Percentiles rank a stretch among this genome's conserved stretches.
These are phyloP conservation scores for Cenchrus fungigraminus DNA, from an alignment of 176 grass and related monocot genomes.

Conservation along the genomic window DNA sequence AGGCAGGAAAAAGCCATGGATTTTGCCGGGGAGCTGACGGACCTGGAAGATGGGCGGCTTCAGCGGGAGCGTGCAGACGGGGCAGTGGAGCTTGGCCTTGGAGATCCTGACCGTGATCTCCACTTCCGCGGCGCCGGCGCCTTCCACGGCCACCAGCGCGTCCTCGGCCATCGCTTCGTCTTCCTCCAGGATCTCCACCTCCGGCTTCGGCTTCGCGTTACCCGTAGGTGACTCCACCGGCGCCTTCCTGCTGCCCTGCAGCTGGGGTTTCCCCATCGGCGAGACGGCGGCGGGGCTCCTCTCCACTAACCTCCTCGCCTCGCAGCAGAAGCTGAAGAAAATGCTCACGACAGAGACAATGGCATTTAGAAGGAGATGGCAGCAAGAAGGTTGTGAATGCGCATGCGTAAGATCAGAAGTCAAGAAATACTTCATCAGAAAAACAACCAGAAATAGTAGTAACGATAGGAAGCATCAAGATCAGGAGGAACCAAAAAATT, in stretches of 20 bases:
- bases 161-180: not conserved
- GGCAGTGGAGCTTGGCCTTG: constrained; percentile 33
- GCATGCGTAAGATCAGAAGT: too few species aligned
- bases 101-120: not conserved
- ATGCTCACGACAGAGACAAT: too few species aligned
- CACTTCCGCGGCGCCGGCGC: not conserved
- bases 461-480: not conserved
- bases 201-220: not conserved
- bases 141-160: not conserved
- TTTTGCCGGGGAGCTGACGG: not conserved
- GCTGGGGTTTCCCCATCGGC: not conserved
- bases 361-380: not conserved
- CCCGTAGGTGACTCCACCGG: not conserved
- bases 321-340: too few species aligned
- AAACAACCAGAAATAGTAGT: not conserved
- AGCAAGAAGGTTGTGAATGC: not conserved
- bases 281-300: not conserved
- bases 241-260: not conserved
- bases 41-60: constrained; percentile 28
- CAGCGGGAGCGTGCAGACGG: not conserved
- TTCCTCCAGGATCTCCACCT: not conserved
- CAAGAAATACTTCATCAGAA: not conserved
- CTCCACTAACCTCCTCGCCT: not conserved
- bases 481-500: not conserved
- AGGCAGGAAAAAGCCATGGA: not conserved